Conservation (phyloP, 2,329 filamentous ascomycete genomes). For the Arthrobotrys pseudoclavata region DNA sequence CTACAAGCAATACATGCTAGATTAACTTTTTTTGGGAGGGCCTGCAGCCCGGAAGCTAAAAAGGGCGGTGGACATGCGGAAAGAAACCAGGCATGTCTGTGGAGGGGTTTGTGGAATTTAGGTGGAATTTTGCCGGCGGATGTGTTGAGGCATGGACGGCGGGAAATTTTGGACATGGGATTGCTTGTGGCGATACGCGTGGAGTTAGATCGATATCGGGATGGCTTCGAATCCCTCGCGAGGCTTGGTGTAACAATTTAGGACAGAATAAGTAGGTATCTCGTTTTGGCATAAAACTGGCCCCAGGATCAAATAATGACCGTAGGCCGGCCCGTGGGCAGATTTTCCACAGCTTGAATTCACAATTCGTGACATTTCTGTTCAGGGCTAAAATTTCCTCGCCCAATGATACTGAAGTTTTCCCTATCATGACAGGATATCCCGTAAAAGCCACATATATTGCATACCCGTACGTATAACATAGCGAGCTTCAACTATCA, state of each 20-base stretch:
- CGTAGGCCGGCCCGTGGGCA: not conserved
- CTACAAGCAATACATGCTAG: slow-evolving; percentile 4
- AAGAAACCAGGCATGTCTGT: slow-evolving; percentile 42
- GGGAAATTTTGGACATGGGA: slow-evolving; percentile 23
- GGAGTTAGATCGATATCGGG: slow-evolving; percentile 2
- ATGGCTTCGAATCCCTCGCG: not conserved
- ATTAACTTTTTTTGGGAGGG: slow-evolving; percentile 34
- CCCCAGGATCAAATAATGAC: not conserved
- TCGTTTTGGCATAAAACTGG: not conserved
- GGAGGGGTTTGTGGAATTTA: slow-evolving; percentile 3
- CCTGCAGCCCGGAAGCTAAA: slow-evolving; percentile 40
- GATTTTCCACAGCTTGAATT: not conserved
- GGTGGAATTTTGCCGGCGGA: slow-evolving; percentile 58
- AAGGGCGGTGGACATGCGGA: slow-evolving; percentile 37
- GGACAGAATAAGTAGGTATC: not conserved
- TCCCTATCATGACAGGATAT: not conserved
- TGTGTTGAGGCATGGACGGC: slow-evolving; percentile 44
- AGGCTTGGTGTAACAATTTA: slow-evolving; percentile 12
- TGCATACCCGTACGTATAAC: not conserved
- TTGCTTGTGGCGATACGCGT: not conserved
- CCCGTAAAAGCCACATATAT: not conserved
- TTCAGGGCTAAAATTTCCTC: slow-evolving; percentile 5
- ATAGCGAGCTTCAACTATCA: not conserved
- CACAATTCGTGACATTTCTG: not conserved
- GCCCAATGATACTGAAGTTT: not conserved